phyloP scores from a whole-genome alignment of 2,329 filamentous ascomycete genomes.

The Sclerotinia sclerotiorum region DNA sequence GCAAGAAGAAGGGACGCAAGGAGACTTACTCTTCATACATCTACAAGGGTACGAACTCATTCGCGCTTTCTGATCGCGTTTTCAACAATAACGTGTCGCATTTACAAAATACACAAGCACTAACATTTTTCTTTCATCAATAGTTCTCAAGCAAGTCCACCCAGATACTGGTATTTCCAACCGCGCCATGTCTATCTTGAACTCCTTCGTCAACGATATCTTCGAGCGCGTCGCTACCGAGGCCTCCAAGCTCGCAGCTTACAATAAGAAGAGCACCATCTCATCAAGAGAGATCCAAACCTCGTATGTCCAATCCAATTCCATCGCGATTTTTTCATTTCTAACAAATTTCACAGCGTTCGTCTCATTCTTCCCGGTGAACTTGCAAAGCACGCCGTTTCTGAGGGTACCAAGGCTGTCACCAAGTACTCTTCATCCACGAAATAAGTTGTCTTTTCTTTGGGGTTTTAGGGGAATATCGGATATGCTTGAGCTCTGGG shows the following conservation, averaged over 20 bases:
- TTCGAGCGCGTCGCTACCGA: conserved; percentile 99
- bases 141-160: conserved; percentile 99
- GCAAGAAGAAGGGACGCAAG: conserved; percentile 99
- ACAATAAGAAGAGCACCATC: conserved; percentile 99
- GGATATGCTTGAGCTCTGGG: conserved; percentile 53
- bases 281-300: conserved; percentile 99
- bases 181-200: conserved; percentile 99
- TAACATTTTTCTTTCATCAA: conserved; percentile 32
- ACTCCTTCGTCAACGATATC: conserved; percentile 99
- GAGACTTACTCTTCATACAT: conserved; percentile 99
- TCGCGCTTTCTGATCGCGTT: conserved; percentile 34
- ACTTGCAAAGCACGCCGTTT: conserved; percentile 98
- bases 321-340: neutral
- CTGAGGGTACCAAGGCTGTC: conserved; percentile 99
- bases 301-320: conserved; percentile 56
- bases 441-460: conserved; percentile 72
- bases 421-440: conserved; percentile 99
- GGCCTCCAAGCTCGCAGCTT: conserved; percentile 97
- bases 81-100: conserved; percentile 19
- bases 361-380: conserved; percentile 97
- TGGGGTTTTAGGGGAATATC: conserved; percentile 57
- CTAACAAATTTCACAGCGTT: conserved; percentile 54
- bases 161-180: conserved; percentile 99
- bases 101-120: conserved; percentile 12
- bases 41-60: conserved; percentile 81